Conservation (phyloP, 805 yeast species). For the Peterozyma xylosa region DNA sequence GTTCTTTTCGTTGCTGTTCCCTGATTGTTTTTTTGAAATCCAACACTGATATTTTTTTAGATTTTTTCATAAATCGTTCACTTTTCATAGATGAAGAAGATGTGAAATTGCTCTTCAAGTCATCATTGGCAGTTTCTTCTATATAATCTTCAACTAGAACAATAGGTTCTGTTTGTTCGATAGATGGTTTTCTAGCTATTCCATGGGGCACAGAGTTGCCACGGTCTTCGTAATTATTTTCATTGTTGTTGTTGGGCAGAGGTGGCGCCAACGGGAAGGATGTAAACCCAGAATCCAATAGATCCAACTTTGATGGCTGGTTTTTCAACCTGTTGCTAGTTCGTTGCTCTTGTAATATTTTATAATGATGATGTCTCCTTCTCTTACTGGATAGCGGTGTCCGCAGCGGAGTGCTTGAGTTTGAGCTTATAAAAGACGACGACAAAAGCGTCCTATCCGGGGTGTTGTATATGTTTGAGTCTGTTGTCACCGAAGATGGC, state of each 20-base stretch:
- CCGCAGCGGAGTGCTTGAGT: too few species aligned
- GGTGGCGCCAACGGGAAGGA: constrained; percentile 8
- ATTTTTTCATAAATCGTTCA: background rate
- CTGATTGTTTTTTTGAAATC: constrained; percentile 5
- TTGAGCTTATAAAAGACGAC: too few species aligned
- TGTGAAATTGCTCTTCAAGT: background rate
- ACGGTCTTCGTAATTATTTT: background rate
- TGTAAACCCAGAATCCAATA: constrained; percentile 6
- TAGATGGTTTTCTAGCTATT: background rate
- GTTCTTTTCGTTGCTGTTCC: background rate
- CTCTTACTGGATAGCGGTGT: background rate
- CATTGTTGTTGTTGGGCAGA: background rate
- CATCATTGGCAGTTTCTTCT: constrained; percentile 1
- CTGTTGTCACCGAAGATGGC: constrained; percentile 3
- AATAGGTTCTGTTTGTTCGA: background rate
- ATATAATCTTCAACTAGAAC: constrained; percentile 8
- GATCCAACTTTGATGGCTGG: constrained; percentile 7
- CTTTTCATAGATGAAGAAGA: too few species aligned
- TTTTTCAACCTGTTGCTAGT: background rate
- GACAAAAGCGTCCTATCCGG: background rate
- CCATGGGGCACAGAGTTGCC: background rate
- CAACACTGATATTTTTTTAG: constrained; percentile 4
- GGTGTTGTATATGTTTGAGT: constrained; percentile 1
- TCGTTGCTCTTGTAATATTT: background rate
- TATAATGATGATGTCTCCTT: background rate